Evolutionary conservation across 2,329 filamentous ascomycete genomes (phyloP).

Genomic region (Colletotrichum aenigma): DNA sequence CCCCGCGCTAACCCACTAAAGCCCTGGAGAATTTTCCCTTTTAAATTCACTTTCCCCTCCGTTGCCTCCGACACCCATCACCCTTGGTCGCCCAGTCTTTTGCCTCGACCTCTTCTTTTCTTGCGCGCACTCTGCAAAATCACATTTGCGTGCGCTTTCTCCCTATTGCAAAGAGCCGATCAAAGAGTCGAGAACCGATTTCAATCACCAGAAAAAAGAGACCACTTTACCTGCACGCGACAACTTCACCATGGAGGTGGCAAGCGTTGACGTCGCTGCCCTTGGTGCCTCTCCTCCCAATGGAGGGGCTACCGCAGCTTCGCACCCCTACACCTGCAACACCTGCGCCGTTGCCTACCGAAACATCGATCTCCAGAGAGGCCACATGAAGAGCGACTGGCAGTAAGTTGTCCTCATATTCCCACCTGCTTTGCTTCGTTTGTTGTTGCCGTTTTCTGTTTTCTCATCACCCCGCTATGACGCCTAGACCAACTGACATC

Average conservation of each 20-base stretch:
- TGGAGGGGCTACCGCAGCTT: slow-evolving; percentile 41
- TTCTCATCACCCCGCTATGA: background rate
- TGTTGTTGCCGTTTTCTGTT: background rate
- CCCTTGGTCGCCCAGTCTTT: background rate
- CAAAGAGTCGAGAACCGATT: background rate
- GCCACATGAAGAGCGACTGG: slow-evolving; percentile 98
- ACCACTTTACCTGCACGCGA: background rate
- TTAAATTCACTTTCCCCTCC: slow-evolving; percentile 24
- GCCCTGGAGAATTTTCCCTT: slow-evolving; percentile 22
- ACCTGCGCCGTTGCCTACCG: slow-evolving; percentile 97
- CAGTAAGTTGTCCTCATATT: slow-evolving; percentile 67
- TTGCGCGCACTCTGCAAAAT: background rate
- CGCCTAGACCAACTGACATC: slow-evolving; percentile 17
- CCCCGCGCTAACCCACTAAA: slow-evolving; percentile 25
- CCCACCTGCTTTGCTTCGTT: background rate
- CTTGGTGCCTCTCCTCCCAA: slow-evolving; percentile 22
- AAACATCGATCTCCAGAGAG: slow-evolving; percentile 89
- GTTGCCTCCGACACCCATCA: background rate
- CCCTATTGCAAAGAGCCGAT: background rate
- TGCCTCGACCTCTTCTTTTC: background rate
- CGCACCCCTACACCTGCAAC: slow-evolving; percentile 97
- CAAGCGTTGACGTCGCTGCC: slow-evolving; percentile 35
- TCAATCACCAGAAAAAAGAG: background rate
- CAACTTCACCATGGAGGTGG: slow-evolving; percentile 43
- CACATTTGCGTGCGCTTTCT: background rate